Conservation (phyloP, 257 asterid species). For the Gentiana macrophylla region DNA sequence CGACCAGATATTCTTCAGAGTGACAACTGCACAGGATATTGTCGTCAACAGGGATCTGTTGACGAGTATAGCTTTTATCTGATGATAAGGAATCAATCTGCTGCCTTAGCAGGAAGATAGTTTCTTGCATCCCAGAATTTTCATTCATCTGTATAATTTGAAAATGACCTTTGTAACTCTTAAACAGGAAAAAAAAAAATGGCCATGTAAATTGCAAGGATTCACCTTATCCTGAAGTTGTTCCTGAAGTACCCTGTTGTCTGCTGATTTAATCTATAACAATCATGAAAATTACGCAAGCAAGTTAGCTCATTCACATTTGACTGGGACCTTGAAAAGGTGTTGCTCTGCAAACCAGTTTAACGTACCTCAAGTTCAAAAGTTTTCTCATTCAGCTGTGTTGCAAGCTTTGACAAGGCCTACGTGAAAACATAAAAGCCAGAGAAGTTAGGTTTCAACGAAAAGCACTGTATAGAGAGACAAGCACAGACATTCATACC, state of each 20-base stretch:
- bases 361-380: slow-evolving; percentile 76
- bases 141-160: slow-evolving; percentile 30
- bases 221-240: slow-evolving; percentile 64
- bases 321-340: slow-evolving; percentile 5
- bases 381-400: slow-evolving; percentile 64
- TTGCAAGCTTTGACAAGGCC: slow-evolving; percentile 64
- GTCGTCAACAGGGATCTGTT: slow-evolving; percentile 12
- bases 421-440: slow-evolving; percentile 9
- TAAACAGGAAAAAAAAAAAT: slow-evolving; percentile 1
- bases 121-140: slow-evolving; percentile 59
- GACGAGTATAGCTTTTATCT: slow-evolving; percentile 24
- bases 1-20: slow-evolving; percentile 24
- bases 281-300: slow-evolving; percentile 10
- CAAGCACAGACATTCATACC: background rate
- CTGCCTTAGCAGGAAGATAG: slow-evolving; percentile 40
- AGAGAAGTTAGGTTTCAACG: background rate
- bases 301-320: slow-evolving; percentile 22
- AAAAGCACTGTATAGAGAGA: background rate
- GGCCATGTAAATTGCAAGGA: background rate
- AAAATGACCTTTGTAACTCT: slow-evolving; percentile 10
- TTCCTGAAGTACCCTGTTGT: slow-evolving; percentile 83
- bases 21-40: slow-evolving; percentile 20
- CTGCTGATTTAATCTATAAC: slow-evolving; percentile 68
- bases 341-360: slow-evolving; percentile 2
- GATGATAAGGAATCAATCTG: slow-evolving; percentile 41